Evolutionary conservation across 1,284 basidiomycete genomes (phyloP).

Genomic region (Microbotryum scabiosae): DNA sequence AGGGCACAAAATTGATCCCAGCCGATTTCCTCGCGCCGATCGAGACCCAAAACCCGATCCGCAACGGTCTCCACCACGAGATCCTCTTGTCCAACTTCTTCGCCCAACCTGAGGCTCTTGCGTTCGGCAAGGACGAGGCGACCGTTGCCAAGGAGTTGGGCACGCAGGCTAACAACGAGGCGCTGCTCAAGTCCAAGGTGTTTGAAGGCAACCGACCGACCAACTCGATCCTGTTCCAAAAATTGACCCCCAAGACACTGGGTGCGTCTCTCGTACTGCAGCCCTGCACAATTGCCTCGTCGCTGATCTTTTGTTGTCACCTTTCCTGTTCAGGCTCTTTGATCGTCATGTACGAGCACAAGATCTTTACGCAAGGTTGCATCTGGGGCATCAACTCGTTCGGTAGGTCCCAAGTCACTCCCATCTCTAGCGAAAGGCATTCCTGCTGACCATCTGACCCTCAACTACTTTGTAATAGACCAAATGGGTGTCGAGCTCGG

Average conservation of each 20-base stretch:
- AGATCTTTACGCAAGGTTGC: constrained; percentile 95
- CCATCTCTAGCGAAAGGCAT: too few species aligned
- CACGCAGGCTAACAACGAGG: constrained; percentile 60
- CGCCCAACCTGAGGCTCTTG: constrained; percentile 68
- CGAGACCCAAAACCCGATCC: constrained; percentile 84
- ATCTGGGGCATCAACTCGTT: constrained; percentile 99
- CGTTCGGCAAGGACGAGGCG: constrained; percentile 93
- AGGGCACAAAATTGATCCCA: constrained; percentile 38
- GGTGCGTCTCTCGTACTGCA: constrained; percentile 43
- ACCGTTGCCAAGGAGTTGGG: constrained; percentile 72
- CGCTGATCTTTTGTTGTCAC: not conserved
- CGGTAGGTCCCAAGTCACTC: constrained; percentile 47
- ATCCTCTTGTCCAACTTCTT: constrained; percentile 98
- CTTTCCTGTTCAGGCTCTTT: constrained; percentile 51
- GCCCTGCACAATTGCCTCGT: not conserved
- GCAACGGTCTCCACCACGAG: constrained; percentile 81
- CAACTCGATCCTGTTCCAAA: constrained; percentile 91
- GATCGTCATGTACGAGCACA: constrained; percentile 94
- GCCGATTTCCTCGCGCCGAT: constrained; percentile 89
- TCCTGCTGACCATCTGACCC: constrained; percentile 4
- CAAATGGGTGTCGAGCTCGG: constrained; percentile 96
- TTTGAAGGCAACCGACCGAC: constrained; percentile 97
- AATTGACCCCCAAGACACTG: constrained; percentile 80
- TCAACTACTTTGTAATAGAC: constrained; percentile 44
- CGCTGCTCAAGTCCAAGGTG: constrained; percentile 91